Base-by-base conservation (phyloP, 176 grass and related monocot species). In the Avena insularis region DNA sequence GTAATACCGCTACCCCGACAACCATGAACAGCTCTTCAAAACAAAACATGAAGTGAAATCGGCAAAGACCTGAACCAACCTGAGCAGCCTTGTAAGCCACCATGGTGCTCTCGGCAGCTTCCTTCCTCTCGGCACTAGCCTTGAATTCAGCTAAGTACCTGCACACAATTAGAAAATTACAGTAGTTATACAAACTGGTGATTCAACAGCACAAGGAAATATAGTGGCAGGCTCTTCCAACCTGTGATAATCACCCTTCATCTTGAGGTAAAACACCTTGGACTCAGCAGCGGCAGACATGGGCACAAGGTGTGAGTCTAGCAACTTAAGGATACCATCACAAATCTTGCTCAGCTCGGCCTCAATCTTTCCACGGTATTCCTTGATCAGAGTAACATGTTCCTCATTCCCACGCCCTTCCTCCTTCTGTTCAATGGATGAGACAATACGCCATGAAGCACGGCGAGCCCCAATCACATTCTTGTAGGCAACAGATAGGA, bases 201-300 rank as follows among this genome's bases (percentile, higher is more conserved):
- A 54, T 54, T 70, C 8, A 64, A 17, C 12, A 17, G 49, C 13
- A 69, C 8, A n/a, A 58, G 9, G 21, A 21, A 33, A 48, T 1
- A 73, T 3, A 73, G 15, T 5, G 11, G 10, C 59, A 35, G 21
- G 50, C 31, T 11, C 33, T 54, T 80, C 45, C 83, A 91, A 97
- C 95, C 95, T 97, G 90, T 94, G 92, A 71, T 97, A 97, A 73
- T 97, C 95, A 38, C 95, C 95, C 90, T 97, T 97, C 95, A 97
- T 97, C 88, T 97, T 97, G 48, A 97, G 88, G 84, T 94, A 97
- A 62, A 97, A 97, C 27, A 97, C 95, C 90, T 97, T 97, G 0
- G 95, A 94, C 74, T 97, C 95, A 0, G 95, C 95, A 73, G 78
- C 88, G 15, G 86, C 87, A 74, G 95, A 90, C 12, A 90, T 92